Evolutionary conservation across 2,329 filamentous ascomycete species (phyloP).

Genomic region (Aspergillus sp.): DNA sequence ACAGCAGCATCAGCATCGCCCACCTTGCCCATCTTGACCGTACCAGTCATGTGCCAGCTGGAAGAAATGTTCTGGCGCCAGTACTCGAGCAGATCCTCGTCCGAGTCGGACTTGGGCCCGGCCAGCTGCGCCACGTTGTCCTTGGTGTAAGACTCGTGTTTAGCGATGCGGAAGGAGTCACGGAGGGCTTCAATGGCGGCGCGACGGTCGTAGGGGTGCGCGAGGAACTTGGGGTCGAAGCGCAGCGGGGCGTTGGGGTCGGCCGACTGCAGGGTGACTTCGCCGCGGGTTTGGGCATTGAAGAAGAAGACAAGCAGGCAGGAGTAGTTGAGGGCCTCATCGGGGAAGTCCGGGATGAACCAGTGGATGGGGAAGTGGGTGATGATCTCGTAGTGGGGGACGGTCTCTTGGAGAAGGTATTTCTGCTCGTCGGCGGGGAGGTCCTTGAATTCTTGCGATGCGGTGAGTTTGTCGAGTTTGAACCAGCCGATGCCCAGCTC

Average conservation of each 20-base stretch:
- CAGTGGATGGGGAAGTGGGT: constrained; percentile 44
- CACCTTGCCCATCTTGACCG: constrained; percentile 52
- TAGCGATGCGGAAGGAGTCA: constrained; percentile 37
- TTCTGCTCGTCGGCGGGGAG: constrained; percentile 42
- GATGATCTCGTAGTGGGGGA: constrained; percentile 57
- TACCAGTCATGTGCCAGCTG: constrained; percentile 55
- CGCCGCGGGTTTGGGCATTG: constrained; percentile 53
- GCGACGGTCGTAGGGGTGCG: constrained; percentile 51
- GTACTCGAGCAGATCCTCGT: constrained; percentile 50
- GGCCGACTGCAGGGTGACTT: constrained; percentile 49
- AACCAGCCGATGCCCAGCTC: constrained; percentile 34
- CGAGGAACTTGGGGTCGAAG: constrained; percentile 51
- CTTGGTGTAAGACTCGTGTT: constrained; percentile 42
- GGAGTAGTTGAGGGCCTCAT: constrained; percentile 36
- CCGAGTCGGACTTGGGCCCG: constrained; percentile 45
- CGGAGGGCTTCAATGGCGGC: constrained; percentile 46
- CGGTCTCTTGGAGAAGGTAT: constrained; percentile 44
- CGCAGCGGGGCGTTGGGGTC: constrained; percentile 48
- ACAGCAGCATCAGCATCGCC: constrained; percentile 44
- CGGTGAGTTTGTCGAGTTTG: constrained; percentile 37
- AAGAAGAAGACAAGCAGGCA: constrained; percentile 46
- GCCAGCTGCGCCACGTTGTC: constrained; percentile 39
- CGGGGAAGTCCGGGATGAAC: constrained; percentile 34
- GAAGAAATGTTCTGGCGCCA: constrained; percentile 43
- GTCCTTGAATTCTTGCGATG: constrained; percentile 46